Evolutionary conservation across 345 rosid genomes (phyloP), one percentile per base, ranked within the genome.

Genomic region (Pugionium dolabratum): DNA sequence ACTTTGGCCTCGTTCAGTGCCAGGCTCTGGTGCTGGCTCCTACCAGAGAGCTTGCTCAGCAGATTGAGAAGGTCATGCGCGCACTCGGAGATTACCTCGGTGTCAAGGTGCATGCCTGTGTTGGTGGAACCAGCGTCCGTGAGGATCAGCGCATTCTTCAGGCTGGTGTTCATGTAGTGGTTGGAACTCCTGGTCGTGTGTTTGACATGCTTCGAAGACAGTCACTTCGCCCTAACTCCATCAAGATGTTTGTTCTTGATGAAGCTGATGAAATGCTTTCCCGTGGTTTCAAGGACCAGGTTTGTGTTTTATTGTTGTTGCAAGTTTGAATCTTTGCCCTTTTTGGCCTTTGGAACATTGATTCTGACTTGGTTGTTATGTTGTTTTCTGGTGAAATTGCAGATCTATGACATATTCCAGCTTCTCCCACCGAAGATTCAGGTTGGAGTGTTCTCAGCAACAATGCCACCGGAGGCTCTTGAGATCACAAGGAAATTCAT

Each of bases 261-360:
- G 18, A 18, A 18, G 18, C 18, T 18, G 18, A 18, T 18, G 18
- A 18, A 18, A 18, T 18, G 18, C 18, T 18, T 68, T 88, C 95
- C 7, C 87, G 90, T 45, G 92, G 92, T 72, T 88, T 88, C 62
- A 88, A 86, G 76, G 96, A 88, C 71, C 96, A 88, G 92, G 96
- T 84, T 53, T 33, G 63, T 44, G 7, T 27, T 18, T 18, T 18
- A 18, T 9, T 31, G 4, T 2, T 50, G 8, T 31, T 0, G 0
- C 0, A 1, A 9, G 4, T 37, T 64, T 49, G 26, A 41, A 27
- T 49, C 9, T 57, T 9, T 33, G 0, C 9, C 7, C 25, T 2
- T 1, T 39, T 18, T 28, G 18, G 18, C 18, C 18, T 29, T 3
- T 39, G 34, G 1, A 47, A 7, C 30, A 31, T 3, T 57, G 50